These are phyloP conservation scores for Chrysosporium keratinophilum DNA, from an alignment of 2,329 filamentous ascomycete species.

Conservation along the genomic window DNA sequence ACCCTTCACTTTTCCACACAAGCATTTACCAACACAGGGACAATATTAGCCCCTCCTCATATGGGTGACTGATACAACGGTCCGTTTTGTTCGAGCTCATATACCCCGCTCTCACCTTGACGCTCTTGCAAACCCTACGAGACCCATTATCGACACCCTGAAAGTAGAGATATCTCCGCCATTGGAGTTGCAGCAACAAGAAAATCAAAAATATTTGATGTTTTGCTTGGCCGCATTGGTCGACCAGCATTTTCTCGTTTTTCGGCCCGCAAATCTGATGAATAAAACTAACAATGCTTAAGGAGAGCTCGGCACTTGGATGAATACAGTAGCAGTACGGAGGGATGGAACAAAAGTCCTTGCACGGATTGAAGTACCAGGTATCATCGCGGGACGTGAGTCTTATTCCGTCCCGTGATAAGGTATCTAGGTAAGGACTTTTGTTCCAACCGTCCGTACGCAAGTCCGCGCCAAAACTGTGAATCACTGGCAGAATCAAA, in stretches of 20 bases:
- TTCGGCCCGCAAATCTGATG: background rate
- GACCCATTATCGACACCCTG: background rate
- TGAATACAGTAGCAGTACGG: too few relatives aligned
- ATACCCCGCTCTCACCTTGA: background rate
- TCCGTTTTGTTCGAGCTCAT: slow-evolving; percentile 2
- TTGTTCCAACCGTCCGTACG: too few relatives aligned
- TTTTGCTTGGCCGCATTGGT: background rate
- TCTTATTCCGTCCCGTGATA: too few relatives aligned
- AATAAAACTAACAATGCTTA: too few relatives aligned
- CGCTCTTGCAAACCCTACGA: background rate
- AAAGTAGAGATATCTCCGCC: background rate
- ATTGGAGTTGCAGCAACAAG: slow-evolving; percentile 1
- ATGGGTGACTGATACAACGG: background rate
- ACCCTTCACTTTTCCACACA: too few relatives aligned
- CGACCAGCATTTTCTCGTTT: background rate
- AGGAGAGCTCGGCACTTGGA: background rate
- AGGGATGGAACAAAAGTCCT: too few relatives aligned
- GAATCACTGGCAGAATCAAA: too few relatives aligned
- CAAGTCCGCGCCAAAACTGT: too few relatives aligned
- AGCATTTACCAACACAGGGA: too few relatives aligned
- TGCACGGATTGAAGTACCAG: too few relatives aligned
- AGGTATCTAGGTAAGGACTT: too few relatives aligned
- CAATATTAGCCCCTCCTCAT: background rate
- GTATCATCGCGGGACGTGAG: too few relatives aligned
- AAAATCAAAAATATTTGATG: background rate